Evolutionary conservation across 2,329 filamentous ascomycete genomes (phyloP), one percentile per base, ranked within the genome.

Genomic region (Trichoderma hamatum): DNA sequence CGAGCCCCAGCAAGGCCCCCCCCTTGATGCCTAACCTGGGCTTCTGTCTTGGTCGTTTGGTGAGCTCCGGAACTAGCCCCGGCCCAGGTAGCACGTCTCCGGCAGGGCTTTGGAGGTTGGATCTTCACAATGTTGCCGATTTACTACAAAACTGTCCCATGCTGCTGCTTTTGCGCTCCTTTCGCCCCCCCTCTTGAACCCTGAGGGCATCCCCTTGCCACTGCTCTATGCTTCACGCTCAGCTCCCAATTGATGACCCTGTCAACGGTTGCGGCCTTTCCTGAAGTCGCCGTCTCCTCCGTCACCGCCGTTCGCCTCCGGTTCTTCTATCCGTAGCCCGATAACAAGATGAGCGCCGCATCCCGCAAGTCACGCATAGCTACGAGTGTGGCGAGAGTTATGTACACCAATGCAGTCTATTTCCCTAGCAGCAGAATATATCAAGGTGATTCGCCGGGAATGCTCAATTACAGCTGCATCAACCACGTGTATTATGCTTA

Each of bases 401-500:
- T 88, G 80, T 86, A 84, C 76, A 87, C 87, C 75, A 96, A 96
- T 78, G 92, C 90, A 26, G 90, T 93, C 21, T 96, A 95, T 81
- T 96, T 93, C 78, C 91, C 92, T n/a, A 95, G 93, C 79, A 89
- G 88, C 81, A 84, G 89, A 69, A 87, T 93, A 73, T 93, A 94
- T 80, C 84, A 86, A 68, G 87, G 90, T 72, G 88, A 92, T 74
- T 91, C 91, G 19, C 92, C 92, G 0, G 91, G 88, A 1, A 88
- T 88, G 67, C 82, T 95, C 75, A 92, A 92, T 77, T 88, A 93
- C 78, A 88, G 88, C 72, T 92, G 90, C 75, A 89, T 95, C 74
- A 94, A 90, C 73, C 90, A 93, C 76, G 88, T 94, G 30, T 94
- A 94, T 79, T 95, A 95, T 77, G 91, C 92, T 14, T 94, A 92